Evolutionary conservation across 768 basidiomycete genomes (phyloP), one percentile per base, ranked within the genome.

Genomic region (Suillus clintonianus): DNA sequence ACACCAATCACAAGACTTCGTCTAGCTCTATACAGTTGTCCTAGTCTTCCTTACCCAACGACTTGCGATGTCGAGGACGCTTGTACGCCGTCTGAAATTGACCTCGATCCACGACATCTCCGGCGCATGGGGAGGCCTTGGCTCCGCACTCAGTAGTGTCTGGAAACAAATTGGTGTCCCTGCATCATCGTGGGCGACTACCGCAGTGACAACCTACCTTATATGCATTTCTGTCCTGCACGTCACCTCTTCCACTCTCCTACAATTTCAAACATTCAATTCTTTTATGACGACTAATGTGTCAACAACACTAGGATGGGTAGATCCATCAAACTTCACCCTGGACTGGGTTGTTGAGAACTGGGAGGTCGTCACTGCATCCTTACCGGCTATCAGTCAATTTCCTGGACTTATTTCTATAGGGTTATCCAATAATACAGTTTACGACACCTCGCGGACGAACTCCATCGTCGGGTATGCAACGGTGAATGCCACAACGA

Each of bases 91-190:
- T 9, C 67, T 68, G 45, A 68, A 66, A 4, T 62, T 69, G 11
- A 67, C 69, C 2, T 62, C 60, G 10, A 65, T 57, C 17, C 68
- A 70, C 48, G 67, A 70, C 58, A 47, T 59, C 41, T 22, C 42
- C 39, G 50, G 34, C 27, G 68, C 69, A 1, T 70, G 69, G 69
- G 47, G 32, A 24, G 69, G 69, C 30, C 64, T 70, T 39, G 69
- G 69, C 3, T 56, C 69, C 4, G 64, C 69, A 27, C 27, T 27
- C 27, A 27, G 27, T 27, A 27, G 27, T 27, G 27, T 27, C 27
- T 27, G 27, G 27, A 27, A 27, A 27, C 27, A 27, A 27, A 27
- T 27, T 4, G 27, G 27, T 27, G 27, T 27, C 4, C 27, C 27
- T 27, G 27, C 27, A 27, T 27, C 27, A 4, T 4, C 4, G 27